Evolutionary conservation across 768 basidiomycete genomes (phyloP).

Genomic region (Suillus placidus): DNA sequence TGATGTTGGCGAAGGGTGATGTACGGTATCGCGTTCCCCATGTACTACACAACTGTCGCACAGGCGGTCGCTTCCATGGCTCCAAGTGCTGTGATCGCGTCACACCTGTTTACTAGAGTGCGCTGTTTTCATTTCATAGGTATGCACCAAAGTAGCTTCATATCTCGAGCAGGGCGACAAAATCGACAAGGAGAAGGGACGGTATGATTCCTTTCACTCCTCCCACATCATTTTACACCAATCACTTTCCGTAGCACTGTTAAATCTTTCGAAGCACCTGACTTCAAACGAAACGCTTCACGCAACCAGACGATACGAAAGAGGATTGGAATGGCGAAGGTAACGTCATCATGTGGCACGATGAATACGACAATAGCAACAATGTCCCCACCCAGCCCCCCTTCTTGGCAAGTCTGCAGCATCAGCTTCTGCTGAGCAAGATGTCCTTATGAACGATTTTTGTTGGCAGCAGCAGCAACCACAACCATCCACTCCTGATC

Average conservation of each 20-base stretch:
- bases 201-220: conserved; percentile 50
- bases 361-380: conserved; percentile 20
- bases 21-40: conserved; percentile 54
- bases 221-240: conserved; percentile 21
- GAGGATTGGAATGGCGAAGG: not conserved
- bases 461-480: conserved; percentile 21
- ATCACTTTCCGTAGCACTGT: conserved; percentile 58
- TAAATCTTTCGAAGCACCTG: conserved; percentile 82
- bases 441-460: conserved; percentile 34
- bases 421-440: conserved; percentile 1
- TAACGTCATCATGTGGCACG: conserved; percentile 14
- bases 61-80: conserved; percentile 64
- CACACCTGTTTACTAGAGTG: conserved; percentile 50
- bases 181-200: conserved; percentile 89
- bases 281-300: conserved; percentile 78
- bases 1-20: conserved; percentile 75
- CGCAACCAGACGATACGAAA: not conserved
- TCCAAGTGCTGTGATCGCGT: conserved; percentile 61
- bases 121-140: conserved; percentile 59
- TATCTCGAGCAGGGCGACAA: conserved; percentile 93
- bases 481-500: not conserved
- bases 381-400: conserved; percentile 4
- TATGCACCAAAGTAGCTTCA: conserved; percentile 88
- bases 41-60: conserved; percentile 64
- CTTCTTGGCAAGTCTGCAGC: not conserved